Evolutionary conservation across 805 yeast species (phyloP).

Genomic region (Candida sanyiensis): DNA sequence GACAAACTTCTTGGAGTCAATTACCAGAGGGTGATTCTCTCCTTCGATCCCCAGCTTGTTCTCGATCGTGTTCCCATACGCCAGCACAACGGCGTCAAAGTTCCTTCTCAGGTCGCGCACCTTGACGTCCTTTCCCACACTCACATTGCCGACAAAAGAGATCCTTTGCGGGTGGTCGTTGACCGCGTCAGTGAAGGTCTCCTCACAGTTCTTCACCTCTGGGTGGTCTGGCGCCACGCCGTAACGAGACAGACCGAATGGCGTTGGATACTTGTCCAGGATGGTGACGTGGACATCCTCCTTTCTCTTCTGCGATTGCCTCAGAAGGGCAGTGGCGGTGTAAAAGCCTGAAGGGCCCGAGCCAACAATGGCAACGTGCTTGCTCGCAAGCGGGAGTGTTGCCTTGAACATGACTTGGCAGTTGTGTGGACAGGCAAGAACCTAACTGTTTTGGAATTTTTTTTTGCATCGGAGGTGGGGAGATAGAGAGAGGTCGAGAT

Average conservation of each 20-base stretch:
- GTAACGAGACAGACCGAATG: conserved; percentile 83
- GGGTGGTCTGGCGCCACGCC: conserved; percentile 99
- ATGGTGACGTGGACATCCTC: conserved; percentile 48
- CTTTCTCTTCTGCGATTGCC: conserved; percentile 25
- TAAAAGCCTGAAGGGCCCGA: conserved; percentile 97
- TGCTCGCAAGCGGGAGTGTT: conserved; percentile 9
- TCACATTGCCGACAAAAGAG: conserved; percentile 65
- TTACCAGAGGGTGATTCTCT: conserved; percentile 50
- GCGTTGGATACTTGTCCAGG: conserved; percentile 82
- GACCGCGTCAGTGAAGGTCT: conserved; percentile 50
- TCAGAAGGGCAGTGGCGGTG: conserved; percentile 69
- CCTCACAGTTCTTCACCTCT: conserved; percentile 78
- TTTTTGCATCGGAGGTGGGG: no score
- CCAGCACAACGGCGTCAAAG: conserved; percentile 70
- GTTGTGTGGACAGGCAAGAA: no score
- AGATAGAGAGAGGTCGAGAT: no score
- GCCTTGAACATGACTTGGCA: conserved; percentile 4
- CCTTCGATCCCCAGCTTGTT: conserved; percentile 53
- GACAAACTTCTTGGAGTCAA: conserved; percentile 80
- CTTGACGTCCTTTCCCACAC: conserved; percentile 57
- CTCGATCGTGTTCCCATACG: conserved; percentile 76
- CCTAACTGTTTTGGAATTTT: no score
- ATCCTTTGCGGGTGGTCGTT: conserved; percentile 30
- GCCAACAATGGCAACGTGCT: conserved; percentile 56
- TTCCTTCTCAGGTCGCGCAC: conserved; percentile 43